Evolutionary conservation across 176 grass and related monocot species (phyloP).

Genomic region (Musa troglodytarum): DNA sequence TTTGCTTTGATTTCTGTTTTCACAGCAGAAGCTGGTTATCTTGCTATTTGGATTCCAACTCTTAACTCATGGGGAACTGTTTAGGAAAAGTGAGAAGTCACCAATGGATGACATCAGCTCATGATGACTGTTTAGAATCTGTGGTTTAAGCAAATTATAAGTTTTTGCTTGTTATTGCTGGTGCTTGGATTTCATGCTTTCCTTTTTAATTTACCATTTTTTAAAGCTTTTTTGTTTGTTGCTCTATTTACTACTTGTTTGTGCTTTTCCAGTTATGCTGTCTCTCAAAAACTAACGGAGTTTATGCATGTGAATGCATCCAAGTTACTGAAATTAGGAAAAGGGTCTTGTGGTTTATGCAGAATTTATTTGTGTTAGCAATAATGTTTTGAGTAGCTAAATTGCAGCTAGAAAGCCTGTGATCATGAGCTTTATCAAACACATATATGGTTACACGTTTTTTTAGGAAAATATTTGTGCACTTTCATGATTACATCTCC

Average conservation of each 20-base stretch:
- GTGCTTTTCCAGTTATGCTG: too few species aligned
- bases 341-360: too few species aligned
- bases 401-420: background rate
- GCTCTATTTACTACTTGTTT: too few species aligned
- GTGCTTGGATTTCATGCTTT: background rate
- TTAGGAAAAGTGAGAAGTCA: background rate
- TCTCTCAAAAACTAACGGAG: too few species aligned
- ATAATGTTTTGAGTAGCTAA: background rate
- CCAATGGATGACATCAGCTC: background rate
- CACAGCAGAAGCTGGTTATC: background rate
- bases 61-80: conserved; percentile 2
- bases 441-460: background rate
- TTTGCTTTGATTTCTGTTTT: background rate
- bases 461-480: too few species aligned
- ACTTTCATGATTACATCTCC: too few species aligned
- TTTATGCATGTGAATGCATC: too few species aligned
- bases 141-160: background rate
- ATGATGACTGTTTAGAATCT: background rate
- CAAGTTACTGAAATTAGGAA: too few species aligned
- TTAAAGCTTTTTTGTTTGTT: background rate
- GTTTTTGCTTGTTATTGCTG: background rate
- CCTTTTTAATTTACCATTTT: background rate
- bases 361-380: too few species aligned
- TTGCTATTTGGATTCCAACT: background rate
- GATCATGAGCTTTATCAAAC: background rate